These are phyloP conservation scores for Paramecium pentaurelia DNA, from an alignment of 73 alveolate genomes.

Conservation along the genomic window DNA sequence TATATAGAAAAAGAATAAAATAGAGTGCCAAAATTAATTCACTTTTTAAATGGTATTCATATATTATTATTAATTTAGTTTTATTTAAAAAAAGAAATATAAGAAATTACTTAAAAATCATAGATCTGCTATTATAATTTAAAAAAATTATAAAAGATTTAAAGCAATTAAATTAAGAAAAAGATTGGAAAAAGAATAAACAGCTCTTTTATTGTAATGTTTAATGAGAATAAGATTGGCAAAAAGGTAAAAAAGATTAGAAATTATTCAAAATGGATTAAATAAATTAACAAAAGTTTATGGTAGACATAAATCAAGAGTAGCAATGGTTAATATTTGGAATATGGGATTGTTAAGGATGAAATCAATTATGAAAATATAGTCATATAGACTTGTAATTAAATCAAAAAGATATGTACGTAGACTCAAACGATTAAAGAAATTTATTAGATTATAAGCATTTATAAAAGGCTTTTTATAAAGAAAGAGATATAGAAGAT, in stretches of 20 bases:
- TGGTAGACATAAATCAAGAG: not conserved
- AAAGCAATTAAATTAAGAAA: not conserved
- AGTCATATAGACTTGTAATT: not conserved
- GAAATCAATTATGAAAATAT: not conserved
- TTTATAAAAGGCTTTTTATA: not conserved
- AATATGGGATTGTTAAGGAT: not conserved
- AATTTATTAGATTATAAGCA: conserved; percentile 11
- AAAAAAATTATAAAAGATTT: not conserved
- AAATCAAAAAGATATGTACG: conserved; percentile 28
- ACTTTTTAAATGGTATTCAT: not conserved
- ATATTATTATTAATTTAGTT: not conserved
- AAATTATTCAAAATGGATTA: not conserved
- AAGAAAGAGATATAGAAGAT: not conserved
- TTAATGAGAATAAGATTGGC: not conserved
- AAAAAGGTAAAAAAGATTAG: not conserved
- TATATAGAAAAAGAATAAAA: not conserved
- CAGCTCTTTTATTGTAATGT: not conserved
- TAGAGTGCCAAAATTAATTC: not conserved
- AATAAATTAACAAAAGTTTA: not conserved
- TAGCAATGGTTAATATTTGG: not conserved
- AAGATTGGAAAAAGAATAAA: not conserved
- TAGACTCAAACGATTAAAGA: conserved; percentile 34
- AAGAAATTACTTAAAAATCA: not conserved
- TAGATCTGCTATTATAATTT: not conserved
- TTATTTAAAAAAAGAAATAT: not conserved